Evolutionary conservation across 2,329 filamentous ascomycete genomes (phyloP).

Genomic region (Zarea fungicola): DNA sequence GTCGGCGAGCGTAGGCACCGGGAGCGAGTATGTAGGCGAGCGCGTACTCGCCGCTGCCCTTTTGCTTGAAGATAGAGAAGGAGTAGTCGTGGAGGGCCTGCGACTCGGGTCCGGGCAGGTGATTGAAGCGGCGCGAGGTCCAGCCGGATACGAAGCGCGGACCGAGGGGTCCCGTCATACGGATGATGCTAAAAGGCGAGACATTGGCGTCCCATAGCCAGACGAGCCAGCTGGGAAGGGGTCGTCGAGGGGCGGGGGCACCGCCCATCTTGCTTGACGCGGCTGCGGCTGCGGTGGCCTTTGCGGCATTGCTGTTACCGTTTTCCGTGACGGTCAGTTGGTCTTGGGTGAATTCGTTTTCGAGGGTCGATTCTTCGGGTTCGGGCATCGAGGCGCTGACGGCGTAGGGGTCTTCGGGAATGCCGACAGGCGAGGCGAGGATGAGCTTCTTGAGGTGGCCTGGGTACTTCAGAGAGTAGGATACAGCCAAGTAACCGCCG

Average conservation of each 20-base stretch:
- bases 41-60: conserved; percentile 89
- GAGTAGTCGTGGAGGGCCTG: conserved; percentile 87
- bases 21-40: conserved; percentile 89
- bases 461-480: conserved; percentile 94
- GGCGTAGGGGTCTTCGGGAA: conserved; percentile 91
- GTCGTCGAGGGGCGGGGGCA: conserved; percentile 41
- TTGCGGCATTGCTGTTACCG: conserved; percentile 23
- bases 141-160: conserved; percentile 90
- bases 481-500: conserved; percentile 90
- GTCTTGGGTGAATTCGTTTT: conserved; percentile 75
- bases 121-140: conserved; percentile 88
- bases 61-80: conserved; percentile 88
- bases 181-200: conserved; percentile 87
- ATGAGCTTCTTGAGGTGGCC: conserved; percentile 94
- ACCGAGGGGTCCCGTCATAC: conserved; percentile 82
- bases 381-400: conserved; percentile 76
- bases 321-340: conserved; percentile 48
- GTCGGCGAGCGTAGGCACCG: conserved; percentile 83
- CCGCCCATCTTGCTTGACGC: conserved; percentile 26
- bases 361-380: conserved; percentile 64
- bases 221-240: conserved; percentile 77
- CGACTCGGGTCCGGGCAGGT: conserved; percentile 74
- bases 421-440: conserved; percentile 86
- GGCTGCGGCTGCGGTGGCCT: conserved; percentile 17
- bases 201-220: conserved; percentile 98